These are phyloP conservation scores for Solidago caesia DNA, from an alignment of 129 eudicot genomes.

Conservation along the genomic window DNA sequence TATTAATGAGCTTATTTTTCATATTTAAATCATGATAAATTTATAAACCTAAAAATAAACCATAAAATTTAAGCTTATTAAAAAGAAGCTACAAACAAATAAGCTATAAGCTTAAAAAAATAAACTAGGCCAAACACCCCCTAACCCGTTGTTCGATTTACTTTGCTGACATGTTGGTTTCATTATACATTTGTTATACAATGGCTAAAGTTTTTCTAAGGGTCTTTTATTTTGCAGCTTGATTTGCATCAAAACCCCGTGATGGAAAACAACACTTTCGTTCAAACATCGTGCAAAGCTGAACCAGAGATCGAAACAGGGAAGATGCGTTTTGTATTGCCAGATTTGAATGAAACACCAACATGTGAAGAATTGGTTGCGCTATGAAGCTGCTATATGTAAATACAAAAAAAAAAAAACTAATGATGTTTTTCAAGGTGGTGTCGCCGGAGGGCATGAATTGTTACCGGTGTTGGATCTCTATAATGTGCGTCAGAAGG, in stretches of 20 bases:
- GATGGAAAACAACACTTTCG: background rate
- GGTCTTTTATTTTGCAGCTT: slow-evolving; percentile 4
- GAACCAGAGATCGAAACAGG: slow-evolving; percentile 4
- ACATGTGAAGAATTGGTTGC: slow-evolving; percentile 2
- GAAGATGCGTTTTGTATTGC: slow-evolving; percentile 17
- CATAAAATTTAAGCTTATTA: no score
- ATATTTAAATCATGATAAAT: no score
- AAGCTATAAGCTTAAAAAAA: no score
- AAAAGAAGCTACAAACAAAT: no score
- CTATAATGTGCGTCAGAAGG: background rate
- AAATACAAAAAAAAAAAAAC: slow-evolving; percentile 5
- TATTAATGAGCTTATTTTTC: no score
- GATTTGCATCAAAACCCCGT: slow-evolving; percentile 1
- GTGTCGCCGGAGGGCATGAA: no score
- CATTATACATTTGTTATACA: background rate
- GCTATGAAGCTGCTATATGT: slow-evolving; percentile 17
- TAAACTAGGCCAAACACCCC: no score
- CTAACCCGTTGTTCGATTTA: no score
- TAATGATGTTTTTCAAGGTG: no score
- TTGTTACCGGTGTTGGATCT: no score
- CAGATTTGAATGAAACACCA: slow-evolving; percentile 33
- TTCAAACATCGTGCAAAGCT: background rate
- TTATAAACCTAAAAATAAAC: no score
- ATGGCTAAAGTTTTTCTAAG: background rate
- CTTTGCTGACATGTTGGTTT: no score